Conservation (phyloP, 495 filamentous ascomycete genomes). For the Aspergillus leporis region DNA sequence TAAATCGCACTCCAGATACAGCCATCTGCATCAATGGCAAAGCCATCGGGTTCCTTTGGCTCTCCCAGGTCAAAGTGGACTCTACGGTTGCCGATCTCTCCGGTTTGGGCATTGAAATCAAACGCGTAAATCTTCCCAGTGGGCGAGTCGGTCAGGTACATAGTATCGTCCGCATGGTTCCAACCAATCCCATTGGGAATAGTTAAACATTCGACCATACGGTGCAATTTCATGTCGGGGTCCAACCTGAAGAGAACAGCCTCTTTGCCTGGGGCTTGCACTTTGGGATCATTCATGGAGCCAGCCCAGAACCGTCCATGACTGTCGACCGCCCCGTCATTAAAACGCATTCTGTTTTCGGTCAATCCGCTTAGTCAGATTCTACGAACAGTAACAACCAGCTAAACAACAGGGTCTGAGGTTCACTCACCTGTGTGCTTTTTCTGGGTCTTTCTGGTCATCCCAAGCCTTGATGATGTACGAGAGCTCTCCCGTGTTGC, state of each 20-base stretch:
- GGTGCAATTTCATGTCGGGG: constrained; percentile 58
- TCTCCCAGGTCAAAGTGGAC: constrained; percentile 45
- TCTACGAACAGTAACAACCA: background rate
- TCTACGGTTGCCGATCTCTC: constrained; percentile 64
- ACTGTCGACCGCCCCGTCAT: constrained; percentile 82
- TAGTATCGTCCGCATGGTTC: constrained; percentile 66
- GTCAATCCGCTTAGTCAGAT: constrained; percentile 19
- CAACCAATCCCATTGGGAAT: constrained; percentile 89
- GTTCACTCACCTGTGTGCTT: constrained; percentile 45
- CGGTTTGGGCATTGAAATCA: constrained; percentile 66
- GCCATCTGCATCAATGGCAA: constrained; percentile 69
- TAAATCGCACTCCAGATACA: constrained; percentile 80
- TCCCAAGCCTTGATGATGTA: constrained; percentile 63
- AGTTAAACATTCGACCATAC: constrained; percentile 61
- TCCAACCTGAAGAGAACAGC: constrained; percentile 66
- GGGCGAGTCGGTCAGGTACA: constrained; percentile 83
- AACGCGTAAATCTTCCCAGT: constrained; percentile 71
- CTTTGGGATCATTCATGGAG: constrained; percentile 76
- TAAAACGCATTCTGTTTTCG: constrained; percentile 58
- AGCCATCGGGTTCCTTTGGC: constrained; percentile 69
- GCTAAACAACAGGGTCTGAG: background rate
- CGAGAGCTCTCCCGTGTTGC: constrained; percentile 59
- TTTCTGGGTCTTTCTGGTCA: constrained; percentile 42
- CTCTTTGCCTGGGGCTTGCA: constrained; percentile 36
- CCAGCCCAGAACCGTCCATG: constrained; percentile 85